Percentiles rank a stretch among this genome's conserved stretches.
phyloP scores from a whole-genome alignment of 1,139 yeast genomes.

The Zygoascus meyerae region DNA sequence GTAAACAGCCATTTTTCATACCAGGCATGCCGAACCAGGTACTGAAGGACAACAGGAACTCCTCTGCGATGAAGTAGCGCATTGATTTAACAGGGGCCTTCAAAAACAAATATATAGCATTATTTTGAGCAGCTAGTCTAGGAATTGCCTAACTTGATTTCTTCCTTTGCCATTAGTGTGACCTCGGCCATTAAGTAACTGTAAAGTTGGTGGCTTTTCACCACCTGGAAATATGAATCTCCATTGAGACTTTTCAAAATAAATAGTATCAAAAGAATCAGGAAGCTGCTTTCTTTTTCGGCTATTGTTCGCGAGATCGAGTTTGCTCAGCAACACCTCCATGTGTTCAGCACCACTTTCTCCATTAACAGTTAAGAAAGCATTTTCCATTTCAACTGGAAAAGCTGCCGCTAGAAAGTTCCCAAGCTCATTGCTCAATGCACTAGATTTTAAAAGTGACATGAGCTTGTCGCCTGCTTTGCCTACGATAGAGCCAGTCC shows the following conservation, averaged over 20 bases:
- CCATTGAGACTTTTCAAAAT: conserved; percentile 20
- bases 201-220: conserved; percentile 11
- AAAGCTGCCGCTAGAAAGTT: background rate
- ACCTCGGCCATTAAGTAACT: conserved; percentile 19
- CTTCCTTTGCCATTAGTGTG: conserved; percentile 13
- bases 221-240: conserved; percentile 12
- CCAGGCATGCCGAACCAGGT: too few relatives aligned
- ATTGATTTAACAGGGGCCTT: too few relatives aligned
- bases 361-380: conserved; percentile 16
- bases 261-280: conserved; percentile 4
- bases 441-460: background rate
- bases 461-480: conserved; percentile 2
- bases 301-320: background rate
- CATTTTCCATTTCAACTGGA: conserved; percentile 10
- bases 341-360: background rate
- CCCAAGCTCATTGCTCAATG: background rate
- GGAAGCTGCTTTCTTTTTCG: conserved; percentile 6
- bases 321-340: background rate
- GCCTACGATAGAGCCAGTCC: conserved; percentile 5
- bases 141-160: conserved; percentile 1
- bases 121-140: background rate
- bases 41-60: too few relatives aligned
- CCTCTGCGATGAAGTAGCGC: too few relatives aligned
- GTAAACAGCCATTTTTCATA: too few relatives aligned
- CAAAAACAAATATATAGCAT: too few relatives aligned